Evolutionary conservation across 495 filamentous ascomycete genomes (phyloP).

Genomic region (Talaromyces ruber): DNA sequence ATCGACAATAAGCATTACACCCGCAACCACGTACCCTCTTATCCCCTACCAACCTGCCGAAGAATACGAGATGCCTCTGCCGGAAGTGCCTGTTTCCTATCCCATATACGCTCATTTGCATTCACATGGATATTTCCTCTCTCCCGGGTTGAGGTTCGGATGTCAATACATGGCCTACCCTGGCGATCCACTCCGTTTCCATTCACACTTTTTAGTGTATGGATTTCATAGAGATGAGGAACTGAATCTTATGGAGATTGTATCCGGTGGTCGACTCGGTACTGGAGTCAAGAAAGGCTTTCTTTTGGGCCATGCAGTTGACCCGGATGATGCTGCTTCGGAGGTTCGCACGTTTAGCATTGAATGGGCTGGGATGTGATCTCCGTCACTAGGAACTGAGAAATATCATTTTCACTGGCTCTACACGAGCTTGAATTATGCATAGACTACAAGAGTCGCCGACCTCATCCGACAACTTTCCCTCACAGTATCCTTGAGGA

Average conservation of each 20-base stretch:
- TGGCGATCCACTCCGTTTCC: slow-evolving; percentile 88
- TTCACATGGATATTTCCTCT: slow-evolving; percentile 70
- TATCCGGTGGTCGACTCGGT: slow-evolving; percentile 77
- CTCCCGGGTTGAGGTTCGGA: slow-evolving; percentile 88
- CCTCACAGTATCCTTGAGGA: too few relatives aligned
- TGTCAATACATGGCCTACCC: slow-evolving; percentile 92
- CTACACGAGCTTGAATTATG: not conserved
- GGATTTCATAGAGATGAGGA: slow-evolving; percentile 79
- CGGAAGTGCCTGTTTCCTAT: slow-evolving; percentile 41
- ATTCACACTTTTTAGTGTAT: slow-evolving; percentile 81
- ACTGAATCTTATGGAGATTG: slow-evolving; percentile 71
- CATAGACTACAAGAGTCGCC: not conserved
- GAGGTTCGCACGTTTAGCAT: slow-evolving; percentile 63
- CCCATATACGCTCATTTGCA: slow-evolving; percentile 62
- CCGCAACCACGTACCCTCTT: slow-evolving; percentile 49
- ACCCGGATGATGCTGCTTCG: slow-evolving; percentile 14
- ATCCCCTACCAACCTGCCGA: slow-evolving; percentile 26
- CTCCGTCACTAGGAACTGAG: not conserved
- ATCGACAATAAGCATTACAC: slow-evolving; percentile 41
- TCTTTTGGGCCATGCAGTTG: slow-evolving; percentile 61
- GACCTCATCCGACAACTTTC: not conserved
- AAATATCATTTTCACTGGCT: not conserved
- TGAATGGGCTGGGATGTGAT: slow-evolving; percentile 78
- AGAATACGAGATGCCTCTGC: slow-evolving; percentile 23
- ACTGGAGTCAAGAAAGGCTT: slow-evolving; percentile 96